Conservation (phyloP, 805 yeast genomes). For the Candida pini region DNA sequence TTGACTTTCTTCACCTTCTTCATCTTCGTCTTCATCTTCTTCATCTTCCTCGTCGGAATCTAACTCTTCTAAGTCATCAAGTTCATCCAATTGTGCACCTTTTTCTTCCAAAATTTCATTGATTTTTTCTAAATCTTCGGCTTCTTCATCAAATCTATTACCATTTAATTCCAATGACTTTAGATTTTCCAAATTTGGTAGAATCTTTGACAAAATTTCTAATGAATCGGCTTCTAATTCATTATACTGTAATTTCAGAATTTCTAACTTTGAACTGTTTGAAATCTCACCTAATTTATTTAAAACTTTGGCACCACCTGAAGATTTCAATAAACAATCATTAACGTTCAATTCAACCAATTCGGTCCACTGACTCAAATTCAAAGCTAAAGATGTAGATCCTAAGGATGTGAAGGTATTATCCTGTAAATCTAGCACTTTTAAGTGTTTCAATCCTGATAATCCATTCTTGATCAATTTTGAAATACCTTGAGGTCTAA, state of each 20-base stretch:
- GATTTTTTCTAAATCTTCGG: conserved; percentile 58
- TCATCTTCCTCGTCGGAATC: conserved; percentile 67
- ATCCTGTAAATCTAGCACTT: conserved; percentile 83
- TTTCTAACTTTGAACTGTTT: conserved; percentile 38
- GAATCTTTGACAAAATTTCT: conserved; percentile 48
- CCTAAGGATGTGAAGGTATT: conserved; percentile 81
- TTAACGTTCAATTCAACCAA: conserved; percentile 78
- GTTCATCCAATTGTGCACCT: conserved; percentile 87
- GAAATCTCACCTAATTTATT: conserved; percentile 36
- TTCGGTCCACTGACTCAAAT: conserved; percentile 55
- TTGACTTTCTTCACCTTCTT: conserved; percentile 48
- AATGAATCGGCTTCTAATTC: conserved; percentile 72
- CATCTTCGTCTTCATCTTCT: conserved; percentile 51
- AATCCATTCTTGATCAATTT: conserved; percentile 71
- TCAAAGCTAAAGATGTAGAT: conserved; percentile 57
- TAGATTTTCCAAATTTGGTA: conserved; percentile 54
- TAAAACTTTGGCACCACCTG: conserved; percentile 60
- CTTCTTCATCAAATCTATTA: conserved; percentile 86
- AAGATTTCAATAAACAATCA: conserved; percentile 79
- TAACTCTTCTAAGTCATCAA: conserved; percentile 89
- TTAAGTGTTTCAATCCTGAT: conserved; percentile 50
- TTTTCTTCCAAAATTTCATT: conserved; percentile 59
- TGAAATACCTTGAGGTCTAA: conserved; percentile 87
- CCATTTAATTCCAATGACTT: conserved; percentile 82
- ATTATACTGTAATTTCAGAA: conserved; percentile 77